phyloP scores from a whole-genome alignment of 345 rosid genomes.

The Rhodomyrtus tomentosa region DNA sequence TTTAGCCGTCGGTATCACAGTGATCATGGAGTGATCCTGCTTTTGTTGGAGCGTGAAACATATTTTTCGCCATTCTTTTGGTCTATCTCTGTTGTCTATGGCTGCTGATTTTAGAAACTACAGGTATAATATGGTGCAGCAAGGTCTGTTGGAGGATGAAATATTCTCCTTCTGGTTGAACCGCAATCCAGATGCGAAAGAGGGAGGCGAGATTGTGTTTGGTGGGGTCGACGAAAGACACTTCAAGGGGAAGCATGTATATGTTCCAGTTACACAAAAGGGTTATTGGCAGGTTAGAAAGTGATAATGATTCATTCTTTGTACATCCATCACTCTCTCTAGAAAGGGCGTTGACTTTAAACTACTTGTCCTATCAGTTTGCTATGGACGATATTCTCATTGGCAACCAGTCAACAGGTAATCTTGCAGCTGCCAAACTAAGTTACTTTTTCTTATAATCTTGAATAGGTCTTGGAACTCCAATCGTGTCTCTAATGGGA shows the following conservation, averaged over 20 bases:
- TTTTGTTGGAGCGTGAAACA: neutral
- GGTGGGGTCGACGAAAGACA: constrained; percentile 65
- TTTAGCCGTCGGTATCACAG: neutral
- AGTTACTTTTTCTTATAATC: neutral
- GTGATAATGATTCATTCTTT: neutral
- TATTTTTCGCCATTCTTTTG: neutral
- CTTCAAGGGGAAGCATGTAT: constrained; percentile 59
- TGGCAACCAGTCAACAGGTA: constrained; percentile 51
- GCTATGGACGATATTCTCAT: constrained; percentile 59
- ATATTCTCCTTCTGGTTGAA: constrained; percentile 80
- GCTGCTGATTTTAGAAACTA: neutral
- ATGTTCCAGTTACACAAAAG: constrained; percentile 50
- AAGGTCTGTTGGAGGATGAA: constrained; percentile 36
- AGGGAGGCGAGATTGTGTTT: constrained; percentile 77
- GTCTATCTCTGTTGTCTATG: neutral
- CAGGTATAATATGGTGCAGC: constrained; percentile 69
- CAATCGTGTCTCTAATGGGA: neutral
- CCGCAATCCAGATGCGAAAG: constrained; percentile 27
- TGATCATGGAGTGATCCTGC: neutral
- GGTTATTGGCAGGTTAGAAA: constrained; percentile 80
- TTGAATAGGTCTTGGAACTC: neutral
- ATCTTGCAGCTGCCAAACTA: neutral
- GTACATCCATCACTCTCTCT: neutral
- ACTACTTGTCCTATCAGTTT: constrained; percentile 26
- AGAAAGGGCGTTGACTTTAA: neutral